Percentiles rank a stretch among this genome's conserved stretches.
Conservation (phyloP, 1,284 basidiomycete genomes). For the Moesziomyces sp. region DNA sequence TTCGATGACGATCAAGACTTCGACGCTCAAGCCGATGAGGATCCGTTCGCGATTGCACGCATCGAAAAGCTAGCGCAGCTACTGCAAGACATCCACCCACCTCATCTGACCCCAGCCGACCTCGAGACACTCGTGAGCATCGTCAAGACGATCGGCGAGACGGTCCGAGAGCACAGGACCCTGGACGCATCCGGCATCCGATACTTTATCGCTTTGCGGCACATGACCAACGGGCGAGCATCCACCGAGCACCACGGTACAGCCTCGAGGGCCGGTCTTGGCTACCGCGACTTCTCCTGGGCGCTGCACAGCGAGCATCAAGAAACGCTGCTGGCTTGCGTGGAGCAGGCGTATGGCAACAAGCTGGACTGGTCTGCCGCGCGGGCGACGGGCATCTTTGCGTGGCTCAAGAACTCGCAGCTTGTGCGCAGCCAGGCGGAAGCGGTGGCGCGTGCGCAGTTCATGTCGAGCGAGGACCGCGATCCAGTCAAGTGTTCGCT, state of each 20-base stretch:
- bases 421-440: constrained; percentile 80
- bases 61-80: constrained; percentile 49
- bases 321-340: constrained; percentile 79
- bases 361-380: constrained; percentile 91
- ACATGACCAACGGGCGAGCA: constrained; percentile 16
- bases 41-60: constrained; percentile 12
- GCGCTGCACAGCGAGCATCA: constrained; percentile 93
- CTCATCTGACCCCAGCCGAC: constrained; percentile 80
- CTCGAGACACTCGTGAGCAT: constrained; percentile 81
- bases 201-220: constrained; percentile 44
- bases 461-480: constrained; percentile 74
- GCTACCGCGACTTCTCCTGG: constrained; percentile 93
- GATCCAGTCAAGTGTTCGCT: constrained; percentile 90
- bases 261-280: constrained; percentile 68
- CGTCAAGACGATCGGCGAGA: constrained; percentile 87
- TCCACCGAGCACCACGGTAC: not conserved
- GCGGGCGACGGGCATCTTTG: constrained; percentile 82
- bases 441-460: constrained; percentile 89
- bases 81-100: constrained; percentile 75
- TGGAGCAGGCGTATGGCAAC: constrained; percentile 77
- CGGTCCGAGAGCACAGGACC: constrained; percentile 84
- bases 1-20: constrained; percentile 25
- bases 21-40: constrained; percentile 1
- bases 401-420: constrained; percentile 79
- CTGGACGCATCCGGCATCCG: constrained; percentile 84